Percentiles rank a stretch among this genome's conserved stretches.
Evolutionary conservation across 2,329 filamentous ascomycete genomes (phyloP).

Genomic region (Harringtonia lauricola): DNA sequence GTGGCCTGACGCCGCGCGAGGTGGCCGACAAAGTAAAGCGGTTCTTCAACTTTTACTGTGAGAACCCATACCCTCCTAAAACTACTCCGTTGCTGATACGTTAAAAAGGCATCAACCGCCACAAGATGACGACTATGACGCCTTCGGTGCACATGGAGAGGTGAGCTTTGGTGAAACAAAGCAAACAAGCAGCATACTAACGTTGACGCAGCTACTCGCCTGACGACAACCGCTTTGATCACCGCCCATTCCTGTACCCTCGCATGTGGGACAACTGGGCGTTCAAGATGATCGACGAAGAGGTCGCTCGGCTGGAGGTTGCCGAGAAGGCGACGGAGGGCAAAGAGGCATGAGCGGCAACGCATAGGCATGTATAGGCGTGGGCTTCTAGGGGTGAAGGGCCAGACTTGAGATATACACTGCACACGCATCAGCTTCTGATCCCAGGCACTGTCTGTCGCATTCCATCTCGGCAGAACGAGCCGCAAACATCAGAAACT

Average conservation of each 20-base stretch:
- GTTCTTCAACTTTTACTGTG: conserved; percentile 39
- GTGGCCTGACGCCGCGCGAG: conserved; percentile 24
- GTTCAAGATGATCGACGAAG: conserved; percentile 22
- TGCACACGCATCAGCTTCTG: too few species aligned
- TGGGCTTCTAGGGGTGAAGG: too few species aligned
- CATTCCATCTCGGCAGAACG: too few species aligned
- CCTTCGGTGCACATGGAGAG: conserved; percentile 37
- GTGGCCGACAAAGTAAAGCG: conserved; percentile 34
- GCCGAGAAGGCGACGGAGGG: conserved; percentile 5
- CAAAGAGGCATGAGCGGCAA: too few species aligned
- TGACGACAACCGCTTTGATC: conserved; percentile 31
- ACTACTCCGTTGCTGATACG: background rate
- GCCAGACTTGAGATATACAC: too few species aligned
- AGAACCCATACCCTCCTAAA: background rate
- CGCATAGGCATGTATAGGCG: too few species aligned
- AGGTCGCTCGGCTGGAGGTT: conserved; percentile 18
- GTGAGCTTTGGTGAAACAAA: background rate
- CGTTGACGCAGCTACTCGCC: conserved; percentile 19
- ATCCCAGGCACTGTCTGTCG: too few species aligned
- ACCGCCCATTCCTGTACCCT: conserved; percentile 27
- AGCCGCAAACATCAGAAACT: conserved; percentile 6
- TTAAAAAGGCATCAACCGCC: conserved; percentile 40
- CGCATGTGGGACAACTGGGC: conserved; percentile 20
- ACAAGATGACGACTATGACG: conserved; percentile 54
- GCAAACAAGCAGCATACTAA: background rate